phyloP scores from a whole-genome alignment of 1,284 basidiomycete genomes.

The Phlebopus sp. region DNA sequence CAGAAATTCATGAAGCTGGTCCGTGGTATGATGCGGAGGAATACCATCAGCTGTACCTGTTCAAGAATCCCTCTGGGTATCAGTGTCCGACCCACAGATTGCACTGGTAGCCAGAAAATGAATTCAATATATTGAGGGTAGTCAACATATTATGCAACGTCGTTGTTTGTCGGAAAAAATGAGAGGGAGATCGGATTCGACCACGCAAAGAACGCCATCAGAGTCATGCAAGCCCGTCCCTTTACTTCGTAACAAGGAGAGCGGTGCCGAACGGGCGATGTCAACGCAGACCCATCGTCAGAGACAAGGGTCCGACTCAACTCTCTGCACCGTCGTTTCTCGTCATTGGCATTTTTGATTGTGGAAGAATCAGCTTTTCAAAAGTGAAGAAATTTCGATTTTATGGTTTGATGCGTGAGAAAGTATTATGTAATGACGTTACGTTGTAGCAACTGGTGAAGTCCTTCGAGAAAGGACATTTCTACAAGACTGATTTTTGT shows the following conservation, averaged over 20 bases:
- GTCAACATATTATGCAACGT: background rate
- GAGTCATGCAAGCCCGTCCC: conserved; percentile 45
- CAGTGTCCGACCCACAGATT: conserved; percentile 54
- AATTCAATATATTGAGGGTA: background rate
- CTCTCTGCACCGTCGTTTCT: conserved; percentile 43
- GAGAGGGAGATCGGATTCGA: background rate
- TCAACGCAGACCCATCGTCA: conserved; percentile 36
- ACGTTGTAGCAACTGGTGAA: too few species aligned
- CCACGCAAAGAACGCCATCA: conserved; percentile 38
- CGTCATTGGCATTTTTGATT: conserved; percentile 49
- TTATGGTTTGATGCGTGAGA: conserved; percentile 21
- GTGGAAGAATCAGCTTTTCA: conserved; percentile 44
- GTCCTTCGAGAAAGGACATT: too few species aligned
- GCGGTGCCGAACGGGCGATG: conserved; percentile 49
- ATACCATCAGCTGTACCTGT: conserved; percentile 85
- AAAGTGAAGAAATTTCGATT: background rate
- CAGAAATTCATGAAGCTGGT: conserved; percentile 63
- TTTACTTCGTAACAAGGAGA: conserved; percentile 47
- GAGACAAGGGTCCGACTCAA: conserved; percentile 38
- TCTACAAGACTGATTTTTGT: too few species aligned
- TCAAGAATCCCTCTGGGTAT: conserved; percentile 61
- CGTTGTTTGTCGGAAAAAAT: background rate
- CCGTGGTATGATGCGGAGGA: conserved; percentile 83
- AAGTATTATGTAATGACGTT: background rate
- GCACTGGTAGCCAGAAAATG: conserved; percentile 41